Base-by-base conservation (phyloP, 2,329 filamentous ascomycete genomes). In the Beauveria caledonica region DNA sequence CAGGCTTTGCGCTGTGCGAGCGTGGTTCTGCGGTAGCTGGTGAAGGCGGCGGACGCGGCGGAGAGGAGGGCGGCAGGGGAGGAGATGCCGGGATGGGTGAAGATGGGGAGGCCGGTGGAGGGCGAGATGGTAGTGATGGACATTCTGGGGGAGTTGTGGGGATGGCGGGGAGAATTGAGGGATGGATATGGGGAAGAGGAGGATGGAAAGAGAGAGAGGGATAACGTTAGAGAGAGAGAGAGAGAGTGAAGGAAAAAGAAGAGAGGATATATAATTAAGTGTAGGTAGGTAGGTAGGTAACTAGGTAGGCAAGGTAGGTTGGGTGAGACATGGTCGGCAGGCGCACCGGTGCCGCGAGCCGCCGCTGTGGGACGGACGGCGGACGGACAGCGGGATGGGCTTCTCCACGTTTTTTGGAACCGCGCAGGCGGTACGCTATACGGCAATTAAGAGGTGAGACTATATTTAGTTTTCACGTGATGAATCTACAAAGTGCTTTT, bases 1-100 rank as follows among this genome's bases (percentile, higher is more conserved):
- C 96, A 92, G 50, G 82, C 80, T 73, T 96, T 87, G 57, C 93
- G 85, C 64, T 92, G 84, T 52, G 81, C 76, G 52, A 97, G 81
- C 1, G 84, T 80, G 0, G 91, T 94, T 70, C 87, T 84, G 64
- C 86, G 84, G 78, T 87, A 97, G 54, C 81, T 83, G 64, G 86
- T 75, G 75, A 96, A 97, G 8, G 91, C 90, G 65, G 85, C 80
- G 48, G 86, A 83, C 56, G 92, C 87, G 40, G 17, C n/a, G 51
- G 19, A 44, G 39, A 86, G 81, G 27, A 89, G 72, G 19, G 76
- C 71, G 17, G 78, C 72, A 51, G 77, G 75, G 56, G 81, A 74
- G 51, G 83, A 80, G 52, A 86, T 76, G 62, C 83, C 85, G 65
- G 80, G 77, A 63, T 86, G 80, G 61, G 83, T 85, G 60, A 87